Evolutionary conservation across 495 filamentous ascomycete genomes (phyloP).

Genomic region (Xylaria intraflava): DNA sequence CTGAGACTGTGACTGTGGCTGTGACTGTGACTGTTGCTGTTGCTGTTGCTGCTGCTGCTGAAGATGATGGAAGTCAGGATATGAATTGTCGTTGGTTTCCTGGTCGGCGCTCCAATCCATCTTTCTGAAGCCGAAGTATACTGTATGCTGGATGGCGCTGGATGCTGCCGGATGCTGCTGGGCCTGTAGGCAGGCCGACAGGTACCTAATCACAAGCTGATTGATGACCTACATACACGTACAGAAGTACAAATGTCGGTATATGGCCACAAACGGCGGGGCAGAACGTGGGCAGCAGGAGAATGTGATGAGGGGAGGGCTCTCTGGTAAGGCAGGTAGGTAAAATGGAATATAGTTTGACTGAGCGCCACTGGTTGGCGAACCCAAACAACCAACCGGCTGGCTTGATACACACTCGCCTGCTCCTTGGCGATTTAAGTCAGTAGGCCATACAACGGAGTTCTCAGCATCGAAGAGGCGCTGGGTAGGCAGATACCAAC

Average conservation of each 20-base stretch:
- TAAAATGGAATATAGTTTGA: not conserved
- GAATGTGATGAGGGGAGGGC: not conserved
- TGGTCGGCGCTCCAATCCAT: slow-evolving; percentile 8
- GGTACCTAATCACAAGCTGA: slow-evolving; percentile 1
- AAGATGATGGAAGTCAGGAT: not conserved
- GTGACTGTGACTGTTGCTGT: not conserved
- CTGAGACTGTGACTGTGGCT: no score
- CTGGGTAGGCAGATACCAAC: not conserved
- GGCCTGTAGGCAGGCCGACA: not conserved
- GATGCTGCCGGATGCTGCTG: not conserved
- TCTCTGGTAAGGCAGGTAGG: not conserved
- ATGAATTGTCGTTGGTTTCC: not conserved
- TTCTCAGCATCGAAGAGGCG: no score
- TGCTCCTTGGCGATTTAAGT: no score
- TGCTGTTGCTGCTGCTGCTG: not conserved
- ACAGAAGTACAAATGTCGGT: no score
- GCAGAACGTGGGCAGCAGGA: slow-evolving; percentile 2
- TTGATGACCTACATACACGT: not conserved
- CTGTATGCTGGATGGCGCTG: not conserved
- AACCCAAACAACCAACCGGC: not conserved
- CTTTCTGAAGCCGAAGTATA: not conserved
- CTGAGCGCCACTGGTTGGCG: not conserved
- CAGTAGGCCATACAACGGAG: no score
- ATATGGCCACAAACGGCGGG: slow-evolving; percentile 10
- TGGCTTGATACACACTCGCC: not conserved